Conservation (phyloP, 495 filamentous ascomycete species). For the Eremomyces bilateralis region DNA sequence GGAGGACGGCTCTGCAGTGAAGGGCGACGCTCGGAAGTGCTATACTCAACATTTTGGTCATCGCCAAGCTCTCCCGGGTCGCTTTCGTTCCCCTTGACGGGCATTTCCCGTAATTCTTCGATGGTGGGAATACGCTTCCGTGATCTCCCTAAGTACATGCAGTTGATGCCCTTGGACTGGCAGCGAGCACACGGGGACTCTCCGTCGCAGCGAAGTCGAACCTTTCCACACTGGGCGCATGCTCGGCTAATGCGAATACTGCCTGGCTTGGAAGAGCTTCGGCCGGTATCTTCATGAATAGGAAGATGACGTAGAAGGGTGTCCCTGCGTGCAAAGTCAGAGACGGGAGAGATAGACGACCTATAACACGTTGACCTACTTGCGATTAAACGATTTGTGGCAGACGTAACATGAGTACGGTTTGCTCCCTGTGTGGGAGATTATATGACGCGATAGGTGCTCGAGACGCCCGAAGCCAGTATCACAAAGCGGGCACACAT, state of each 20-base stretch:
- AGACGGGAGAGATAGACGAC: neutral
- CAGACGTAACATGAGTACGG: slow-evolving; percentile 5
- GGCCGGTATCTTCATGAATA: neutral
- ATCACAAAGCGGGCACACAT: slow-evolving; percentile 1
- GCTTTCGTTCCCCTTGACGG: too few species aligned
- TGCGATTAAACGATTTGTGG: slow-evolving; percentile 5
- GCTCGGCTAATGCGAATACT: slow-evolving; percentile 1
- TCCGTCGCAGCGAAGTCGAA: slow-evolving; percentile 2
- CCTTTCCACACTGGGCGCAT: neutral
- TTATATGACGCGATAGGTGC: slow-evolving; percentile 7
- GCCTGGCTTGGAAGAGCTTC: neutral
- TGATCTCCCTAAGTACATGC: slow-evolving; percentile 1
- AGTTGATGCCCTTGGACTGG: neutral
- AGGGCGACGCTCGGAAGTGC: too few species aligned
- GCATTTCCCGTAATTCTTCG: too few species aligned
- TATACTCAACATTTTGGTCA: too few species aligned
- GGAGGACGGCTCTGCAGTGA: too few species aligned
- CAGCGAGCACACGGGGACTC: slow-evolving; percentile 1
- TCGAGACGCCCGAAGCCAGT: slow-evolving; percentile 3
- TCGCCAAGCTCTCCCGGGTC: too few species aligned
- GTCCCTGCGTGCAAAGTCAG: neutral
- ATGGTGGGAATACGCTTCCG: neutral
- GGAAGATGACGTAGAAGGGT: slow-evolving; percentile 3
- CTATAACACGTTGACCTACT: slow-evolving; percentile 2
- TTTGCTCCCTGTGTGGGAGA: slow-evolving; percentile 4